A percentile compares a stretch with the other conserved stretches of the same genome.
phyloP scores from a whole-genome alignment of 2,329 filamentous ascomycete genomes.

The Colletotrichum siamense region DNA sequence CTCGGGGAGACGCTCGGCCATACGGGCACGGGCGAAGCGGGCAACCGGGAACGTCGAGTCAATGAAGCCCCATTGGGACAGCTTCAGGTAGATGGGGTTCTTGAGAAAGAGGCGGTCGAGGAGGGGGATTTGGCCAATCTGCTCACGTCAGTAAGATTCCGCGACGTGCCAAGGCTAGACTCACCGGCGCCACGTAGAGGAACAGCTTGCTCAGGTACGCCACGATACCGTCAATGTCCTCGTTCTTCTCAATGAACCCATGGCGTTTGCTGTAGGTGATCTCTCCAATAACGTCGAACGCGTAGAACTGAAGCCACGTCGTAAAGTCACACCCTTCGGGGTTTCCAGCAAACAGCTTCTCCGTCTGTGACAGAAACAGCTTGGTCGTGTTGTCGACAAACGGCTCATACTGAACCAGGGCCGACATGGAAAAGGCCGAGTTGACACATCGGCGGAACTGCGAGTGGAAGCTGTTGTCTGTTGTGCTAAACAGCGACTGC shows the following conservation, averaged over 20 bases:
- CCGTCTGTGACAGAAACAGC: conserved; percentile 70
- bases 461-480: conserved; percentile 76
- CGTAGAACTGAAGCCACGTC: conserved; percentile 79
- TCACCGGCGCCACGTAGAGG: conserved; percentile 73
- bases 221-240: conserved; percentile 79
- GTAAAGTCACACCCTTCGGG: conserved; percentile 65
- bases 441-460: conserved; percentile 78
- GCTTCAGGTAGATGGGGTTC: conserved; percentile 74
- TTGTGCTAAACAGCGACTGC: conserved; percentile 78
- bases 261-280: conserved; percentile 78
- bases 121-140: conserved; percentile 77
- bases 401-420: conserved; percentile 79
- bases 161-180: conserved; percentile 24
- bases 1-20: conserved; percentile 66
- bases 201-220: conserved; percentile 68
- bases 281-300: conserved; percentile 82
- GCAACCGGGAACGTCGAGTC: conserved; percentile 76
- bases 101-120: conserved; percentile 75
- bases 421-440: conserved; percentile 78
- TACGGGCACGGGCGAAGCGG: conserved; percentile 71
- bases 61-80: conserved; percentile 70
- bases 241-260: conserved; percentile 76
- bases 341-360: conserved; percentile 56
- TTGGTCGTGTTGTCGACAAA: conserved; percentile 78
- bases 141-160: background rate